These are phyloP conservation scores for Sordariomycetes sp. DNA, from an alignment of 2,329 filamentous ascomycete genomes.

Conservation along the genomic window DNA sequence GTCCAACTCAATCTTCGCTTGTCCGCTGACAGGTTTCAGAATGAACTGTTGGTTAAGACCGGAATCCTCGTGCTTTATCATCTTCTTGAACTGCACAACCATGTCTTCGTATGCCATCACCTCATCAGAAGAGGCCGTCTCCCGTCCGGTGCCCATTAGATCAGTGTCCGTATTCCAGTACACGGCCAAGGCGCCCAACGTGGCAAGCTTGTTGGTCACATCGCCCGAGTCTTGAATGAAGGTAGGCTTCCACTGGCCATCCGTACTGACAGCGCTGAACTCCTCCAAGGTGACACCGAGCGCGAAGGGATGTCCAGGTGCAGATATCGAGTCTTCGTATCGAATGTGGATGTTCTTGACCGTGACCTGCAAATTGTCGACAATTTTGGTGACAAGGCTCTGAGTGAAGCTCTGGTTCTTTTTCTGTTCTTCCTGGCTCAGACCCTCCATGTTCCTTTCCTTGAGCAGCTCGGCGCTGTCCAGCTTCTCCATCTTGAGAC, in stretches of 20 bases:
- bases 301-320: constrained; percentile 90
- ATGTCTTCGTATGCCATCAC: constrained; percentile 65
- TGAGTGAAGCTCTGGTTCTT: constrained; percentile 97
- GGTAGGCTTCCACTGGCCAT: constrained; percentile 88
- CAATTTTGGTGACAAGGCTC: constrained; percentile 89
- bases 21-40: constrained; percentile 87
- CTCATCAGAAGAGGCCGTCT: constrained; percentile 44
- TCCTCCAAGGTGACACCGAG: constrained; percentile 88
- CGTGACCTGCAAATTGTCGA: constrained; percentile 95
- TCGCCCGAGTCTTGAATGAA: constrained; percentile 83
- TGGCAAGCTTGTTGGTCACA: constrained; percentile 89
- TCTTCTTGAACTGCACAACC: constrained; percentile 64
- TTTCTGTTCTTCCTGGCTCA: constrained; percentile 91
- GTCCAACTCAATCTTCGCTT: constrained; percentile 89
- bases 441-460: constrained; percentile 82
- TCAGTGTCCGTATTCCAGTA: constrained; percentile 97
- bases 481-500: constrained; percentile 98
- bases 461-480: constrained; percentile 93
- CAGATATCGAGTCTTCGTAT: constrained; percentile 95
- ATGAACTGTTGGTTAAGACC: constrained; percentile 75
- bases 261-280: constrained; percentile 93
- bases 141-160: constrained; percentile 73
- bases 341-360: constrained; percentile 98
- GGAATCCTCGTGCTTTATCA: constrained; percentile 65
- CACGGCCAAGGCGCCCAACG: constrained; percentile 77